These are phyloP conservation scores for Neltuma alba DNA, from an alignment of 306 rosid genomes.

Conservation along the genomic window DNA sequence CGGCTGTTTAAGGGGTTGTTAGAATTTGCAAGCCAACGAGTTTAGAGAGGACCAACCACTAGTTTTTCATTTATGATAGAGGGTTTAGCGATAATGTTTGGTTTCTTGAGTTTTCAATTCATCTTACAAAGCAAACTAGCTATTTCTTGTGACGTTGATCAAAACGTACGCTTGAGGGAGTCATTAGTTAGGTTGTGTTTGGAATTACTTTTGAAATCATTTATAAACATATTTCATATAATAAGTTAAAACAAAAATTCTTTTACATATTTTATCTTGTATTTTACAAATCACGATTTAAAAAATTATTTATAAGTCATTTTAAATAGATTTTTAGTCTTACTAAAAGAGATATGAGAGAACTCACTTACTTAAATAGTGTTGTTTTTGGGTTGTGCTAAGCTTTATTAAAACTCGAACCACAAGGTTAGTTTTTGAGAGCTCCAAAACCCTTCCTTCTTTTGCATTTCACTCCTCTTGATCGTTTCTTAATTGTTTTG, in stretches of 20 bases:
- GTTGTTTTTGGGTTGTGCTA: neutral
- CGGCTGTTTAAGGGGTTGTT: neutral
- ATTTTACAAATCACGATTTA: no score
- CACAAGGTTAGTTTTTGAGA: no score
- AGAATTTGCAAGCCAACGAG: neutral
- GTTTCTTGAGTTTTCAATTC: constrained; percentile 1
- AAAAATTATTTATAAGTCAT: no score
- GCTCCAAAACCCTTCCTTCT: no score
- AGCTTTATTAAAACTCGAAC: neutral
- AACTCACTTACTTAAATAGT: no score
- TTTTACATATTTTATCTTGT: no score
- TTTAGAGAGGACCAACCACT: neutral
- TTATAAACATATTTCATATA: no score
- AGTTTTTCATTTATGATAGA: neutral
- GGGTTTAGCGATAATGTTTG: neutral
- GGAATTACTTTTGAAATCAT: no score
- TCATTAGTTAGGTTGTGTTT: neutral
- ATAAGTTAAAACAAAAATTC: no score
- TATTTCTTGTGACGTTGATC: neutral
- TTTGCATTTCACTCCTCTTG: neutral
- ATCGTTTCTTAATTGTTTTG: neutral
- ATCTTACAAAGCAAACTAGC: neutral
- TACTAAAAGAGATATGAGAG: no score
- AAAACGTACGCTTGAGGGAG: neutral
- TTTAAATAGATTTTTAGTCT: no score